Percentiles rank a stretch among this genome's conserved stretches.
Conservation (phyloP, 2,329 filamentous ascomycete genomes). For the Cephalotrichum gorgonifer region DNA sequence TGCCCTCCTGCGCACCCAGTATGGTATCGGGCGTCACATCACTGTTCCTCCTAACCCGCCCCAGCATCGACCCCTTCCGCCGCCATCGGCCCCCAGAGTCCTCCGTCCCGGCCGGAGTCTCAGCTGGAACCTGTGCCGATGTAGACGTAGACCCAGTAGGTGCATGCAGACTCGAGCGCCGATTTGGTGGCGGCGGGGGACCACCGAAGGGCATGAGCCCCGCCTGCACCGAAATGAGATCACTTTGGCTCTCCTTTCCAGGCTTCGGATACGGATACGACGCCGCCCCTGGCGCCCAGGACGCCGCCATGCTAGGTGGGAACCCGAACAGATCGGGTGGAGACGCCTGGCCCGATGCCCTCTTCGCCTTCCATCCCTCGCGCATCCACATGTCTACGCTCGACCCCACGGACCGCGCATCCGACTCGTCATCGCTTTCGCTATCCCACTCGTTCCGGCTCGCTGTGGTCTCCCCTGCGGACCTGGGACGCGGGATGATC, state of each 20-base stretch:
- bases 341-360: conserved; percentile 18
- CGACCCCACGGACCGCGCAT: conserved; percentile 31
- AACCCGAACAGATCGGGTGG: conserved; percentile 47
- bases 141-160: conserved; percentile 24
- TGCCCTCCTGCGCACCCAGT: conserved; percentile 8
- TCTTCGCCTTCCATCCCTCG: conserved; percentile 35
- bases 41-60: too few species aligned
- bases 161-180: conserved; percentile 43
- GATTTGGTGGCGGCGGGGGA: conserved; percentile 37
- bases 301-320: conserved; percentile 23
- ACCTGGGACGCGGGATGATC: conserved; percentile 30
- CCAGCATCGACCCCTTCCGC: too few species aligned
- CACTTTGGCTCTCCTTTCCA: not conserved
- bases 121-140: conserved; percentile 6
- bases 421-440: conserved; percentile 30
- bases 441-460: conserved; percentile 35
- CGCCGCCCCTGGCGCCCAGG: conserved; percentile 37
- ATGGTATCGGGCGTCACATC: too few species aligned
- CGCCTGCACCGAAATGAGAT: conserved; percentile 3
- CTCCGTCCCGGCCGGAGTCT: conserved; percentile 4
- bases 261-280: too few species aligned
- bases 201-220: conserved; percentile 14
- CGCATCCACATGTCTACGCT: conserved; percentile 49
- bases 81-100: conserved; percentile 5
- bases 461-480: conserved; percentile 33